Evolutionary conservation across 148 eudicot species (phyloP).

Genomic region (Fagopyrum homotropicum): DNA sequence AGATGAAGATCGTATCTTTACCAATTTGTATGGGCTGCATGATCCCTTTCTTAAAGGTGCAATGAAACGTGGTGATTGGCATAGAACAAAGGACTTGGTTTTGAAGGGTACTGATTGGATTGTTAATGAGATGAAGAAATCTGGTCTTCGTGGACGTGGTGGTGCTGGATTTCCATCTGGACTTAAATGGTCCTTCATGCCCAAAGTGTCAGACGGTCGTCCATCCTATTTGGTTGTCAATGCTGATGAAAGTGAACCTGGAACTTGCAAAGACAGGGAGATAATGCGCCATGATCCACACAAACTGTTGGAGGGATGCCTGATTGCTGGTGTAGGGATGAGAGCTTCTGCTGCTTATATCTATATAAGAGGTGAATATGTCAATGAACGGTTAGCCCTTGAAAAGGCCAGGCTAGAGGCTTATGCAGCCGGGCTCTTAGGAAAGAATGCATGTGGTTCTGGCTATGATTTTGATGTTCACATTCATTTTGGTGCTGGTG

Average conservation of each 20-base stretch:
- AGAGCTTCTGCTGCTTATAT: conserved; percentile 89
- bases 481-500: conserved; percentile 95
- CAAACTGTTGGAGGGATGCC: conserved; percentile 80
- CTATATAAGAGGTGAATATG: conserved; percentile 90
- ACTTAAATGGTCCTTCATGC: conserved; percentile 97
- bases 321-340: conserved; percentile 93
- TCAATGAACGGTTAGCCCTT: conserved; percentile 70
- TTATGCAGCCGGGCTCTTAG: conserved; percentile 66
- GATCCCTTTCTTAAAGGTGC: conserved; percentile 97
- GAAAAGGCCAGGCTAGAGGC: conserved; percentile 85
- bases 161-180: conserved; percentile 99
- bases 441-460: conserved; percentile 91
- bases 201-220: conserved; percentile 82
- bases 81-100: conserved; percentile 91
- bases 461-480: conserved; percentile 94
- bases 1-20: conserved; percentile 96
- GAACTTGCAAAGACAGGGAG: conserved; percentile 94
- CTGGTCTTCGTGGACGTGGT: conserved; percentile 97
- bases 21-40: conserved; percentile 75
- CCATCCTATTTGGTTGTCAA: conserved; percentile 94
- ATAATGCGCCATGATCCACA: conserved; percentile 97
- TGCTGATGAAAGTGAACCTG: conserved; percentile 99
- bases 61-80: conserved; percentile 94
- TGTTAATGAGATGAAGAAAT: conserved; percentile 84
- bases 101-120: conserved; percentile 91